These are phyloP conservation scores for Paramecium primaurelia DNA, from an alignment of 73 alveolate genomes.

Conservation along the genomic window DNA sequence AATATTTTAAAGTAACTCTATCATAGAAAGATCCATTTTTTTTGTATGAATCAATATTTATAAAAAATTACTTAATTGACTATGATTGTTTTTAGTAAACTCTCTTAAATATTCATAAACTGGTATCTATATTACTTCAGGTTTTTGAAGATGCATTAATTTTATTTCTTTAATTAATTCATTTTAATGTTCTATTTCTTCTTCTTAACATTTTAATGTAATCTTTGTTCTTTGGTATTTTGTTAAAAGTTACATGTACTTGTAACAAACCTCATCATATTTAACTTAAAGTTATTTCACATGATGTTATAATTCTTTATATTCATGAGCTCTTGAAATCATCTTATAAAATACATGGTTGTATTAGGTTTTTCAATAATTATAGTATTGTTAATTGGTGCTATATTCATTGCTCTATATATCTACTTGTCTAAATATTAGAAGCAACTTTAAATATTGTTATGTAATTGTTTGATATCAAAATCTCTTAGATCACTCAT, in stretches of 20 bases:
- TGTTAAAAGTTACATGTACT: neutral
- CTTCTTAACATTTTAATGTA: neutral
- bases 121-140: neutral
- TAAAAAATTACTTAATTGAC: neutral
- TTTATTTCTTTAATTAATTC: neutral
- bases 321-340: neutral
- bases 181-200: neutral
- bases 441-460: neutral
- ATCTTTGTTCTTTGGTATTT: neutral
- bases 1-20: neutral
- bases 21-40: neutral
- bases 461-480: neutral
- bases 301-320: neutral
- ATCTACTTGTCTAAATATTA: neutral
- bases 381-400: neutral
- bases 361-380: neutral
- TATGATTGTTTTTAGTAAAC: neutral
- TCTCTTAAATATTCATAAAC: neutral
- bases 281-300: neutral
- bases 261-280: neutral
- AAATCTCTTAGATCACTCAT: neutral
- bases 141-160: neutral
- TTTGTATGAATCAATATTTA: neutral
- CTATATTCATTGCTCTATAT: neutral
- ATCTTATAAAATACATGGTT: neutral